phyloP scores from a whole-genome alignment of 2,329 filamentous ascomycete genomes.

The Orbilia blumenaviensis region DNA sequence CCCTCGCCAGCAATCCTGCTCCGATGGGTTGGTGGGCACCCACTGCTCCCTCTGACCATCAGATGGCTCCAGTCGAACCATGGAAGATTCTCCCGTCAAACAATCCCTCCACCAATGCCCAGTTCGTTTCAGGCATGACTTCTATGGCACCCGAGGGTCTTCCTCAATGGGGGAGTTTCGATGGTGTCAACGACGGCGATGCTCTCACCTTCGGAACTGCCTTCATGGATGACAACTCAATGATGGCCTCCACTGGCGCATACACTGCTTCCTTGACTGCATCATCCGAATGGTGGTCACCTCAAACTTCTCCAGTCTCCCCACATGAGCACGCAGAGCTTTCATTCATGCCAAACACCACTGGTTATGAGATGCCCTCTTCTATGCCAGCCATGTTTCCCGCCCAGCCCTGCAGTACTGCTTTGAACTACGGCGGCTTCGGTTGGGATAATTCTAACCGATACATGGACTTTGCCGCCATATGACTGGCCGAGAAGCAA shows the following conservation, averaged over 20 bases:
- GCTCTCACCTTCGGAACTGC: constrained; percentile 49
- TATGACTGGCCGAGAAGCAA: constrained; percentile 53
- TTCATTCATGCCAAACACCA: constrained; percentile 46
- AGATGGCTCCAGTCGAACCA: constrained; percentile 73
- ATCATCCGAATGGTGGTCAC: constrained; percentile 53
- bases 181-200: constrained; percentile 44
- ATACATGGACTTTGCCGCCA: constrained; percentile 53
- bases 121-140: constrained; percentile 31
- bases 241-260: constrained; percentile 62
- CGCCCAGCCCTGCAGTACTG: constrained; percentile 82
- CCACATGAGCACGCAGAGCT: constrained; percentile 49
- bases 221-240: constrained; percentile 60
- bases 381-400: constrained; percentile 48
- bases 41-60: constrained; percentile 64
- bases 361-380: constrained; percentile 49
- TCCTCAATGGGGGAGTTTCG: constrained; percentile 51
- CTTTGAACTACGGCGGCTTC: constrained; percentile 78
- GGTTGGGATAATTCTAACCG: constrained; percentile 72
- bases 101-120: constrained; percentile 53
- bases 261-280: constrained; percentile 56
- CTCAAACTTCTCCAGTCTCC: constrained; percentile 47
- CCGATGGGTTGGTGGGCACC: constrained; percentile 83
- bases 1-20: constrained; percentile 82
- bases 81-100: constrained; percentile 91
- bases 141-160: constrained; percentile 57